These are phyloP conservation scores for Cochlearia excelsa DNA, from an alignment of 345 rosid species.

Conservation along the genomic window DNA sequence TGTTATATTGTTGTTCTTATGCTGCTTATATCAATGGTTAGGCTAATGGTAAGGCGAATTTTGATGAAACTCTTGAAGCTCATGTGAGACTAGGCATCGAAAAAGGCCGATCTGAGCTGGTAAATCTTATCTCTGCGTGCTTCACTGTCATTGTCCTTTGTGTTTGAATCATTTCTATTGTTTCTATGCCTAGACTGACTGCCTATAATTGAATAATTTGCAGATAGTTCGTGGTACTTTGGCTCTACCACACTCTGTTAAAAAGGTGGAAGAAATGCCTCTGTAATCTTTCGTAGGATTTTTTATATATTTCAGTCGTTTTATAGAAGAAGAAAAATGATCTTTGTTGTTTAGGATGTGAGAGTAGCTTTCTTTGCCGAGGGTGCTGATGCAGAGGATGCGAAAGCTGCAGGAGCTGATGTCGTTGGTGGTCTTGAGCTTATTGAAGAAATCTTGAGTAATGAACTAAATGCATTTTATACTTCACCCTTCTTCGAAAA, in stretches of 20 bases:
- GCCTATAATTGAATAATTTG: slow-evolving; percentile 25
- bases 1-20: slow-evolving; percentile 3
- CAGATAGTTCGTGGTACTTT: slow-evolving; percentile 93
- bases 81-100: slow-evolving; percentile 79
- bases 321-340: neutral
- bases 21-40: slow-evolving; percentile 35
- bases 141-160: neutral
- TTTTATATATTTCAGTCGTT: neutral
- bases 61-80: slow-evolving; percentile 90
- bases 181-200: slow-evolving; percentile 12
- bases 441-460: slow-evolving; percentile 78
- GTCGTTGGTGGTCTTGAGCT: slow-evolving; percentile 87
- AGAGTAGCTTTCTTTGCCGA: slow-evolving; percentile 90
- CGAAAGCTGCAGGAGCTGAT: slow-evolving; percentile 96
- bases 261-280: slow-evolving; percentile 55
- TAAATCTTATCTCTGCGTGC: slow-evolving; percentile 24
- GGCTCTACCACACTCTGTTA: slow-evolving; percentile 81
- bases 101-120: slow-evolving; percentile 78
- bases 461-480: slow-evolving; percentile 19
- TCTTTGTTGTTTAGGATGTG: slow-evolving; percentile 57
- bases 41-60: slow-evolving; percentile 66
- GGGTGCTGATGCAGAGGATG: slow-evolving; percentile 94
- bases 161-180: neutral
- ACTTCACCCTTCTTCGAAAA: neutral
- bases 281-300: neutral